A percentile compares a stretch with the other conserved stretches of the same genome.
Evolutionary conservation across 2,329 filamentous ascomycete species (phyloP).

Genomic region (Aspergillus melleus): DNA sequence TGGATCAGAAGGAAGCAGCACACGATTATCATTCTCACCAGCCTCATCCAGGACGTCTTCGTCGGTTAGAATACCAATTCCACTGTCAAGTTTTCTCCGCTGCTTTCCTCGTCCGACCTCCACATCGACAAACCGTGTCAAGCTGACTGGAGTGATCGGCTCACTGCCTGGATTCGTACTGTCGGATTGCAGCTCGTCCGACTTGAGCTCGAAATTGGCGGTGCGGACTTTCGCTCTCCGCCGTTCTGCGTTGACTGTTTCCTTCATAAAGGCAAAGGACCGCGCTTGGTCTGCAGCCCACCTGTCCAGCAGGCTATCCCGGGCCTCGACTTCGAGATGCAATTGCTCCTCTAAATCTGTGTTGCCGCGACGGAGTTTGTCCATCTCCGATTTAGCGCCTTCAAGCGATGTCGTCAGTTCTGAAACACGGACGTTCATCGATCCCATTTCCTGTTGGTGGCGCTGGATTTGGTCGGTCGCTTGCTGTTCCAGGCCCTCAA

Average conservation of each 20-base stretch:
- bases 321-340: slow-evolving; percentile 37
- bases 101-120: slow-evolving; percentile 41
- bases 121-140: slow-evolving; percentile 45
- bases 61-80: slow-evolving; percentile 37
- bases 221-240: slow-evolving; percentile 40
- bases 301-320: slow-evolving; percentile 33
- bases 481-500: slow-evolving; percentile 25
- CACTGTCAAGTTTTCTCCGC: slow-evolving; percentile 41
- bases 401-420: slow-evolving; percentile 42
- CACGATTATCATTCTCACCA: slow-evolving; percentile 17
- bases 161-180: slow-evolving; percentile 32
- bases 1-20: slow-evolving; percentile 27
- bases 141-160: slow-evolving; percentile 46
- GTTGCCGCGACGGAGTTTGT: slow-evolving; percentile 38
- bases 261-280: slow-evolving; percentile 35
- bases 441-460: slow-evolving; percentile 38
- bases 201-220: slow-evolving; percentile 42
- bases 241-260: slow-evolving; percentile 41
- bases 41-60: slow-evolving; percentile 34
- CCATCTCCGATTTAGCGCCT: slow-evolving; percentile 34
- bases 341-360: slow-evolving; percentile 39
- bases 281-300: slow-evolving; percentile 36
- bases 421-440: slow-evolving; percentile 44
- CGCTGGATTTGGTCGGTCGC: slow-evolving; percentile 23
- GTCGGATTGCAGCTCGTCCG: slow-evolving; percentile 37